Evolutionary conservation across 768 basidiomycete genomes (phyloP).

Genomic region (Fistulinella prunicolor): DNA sequence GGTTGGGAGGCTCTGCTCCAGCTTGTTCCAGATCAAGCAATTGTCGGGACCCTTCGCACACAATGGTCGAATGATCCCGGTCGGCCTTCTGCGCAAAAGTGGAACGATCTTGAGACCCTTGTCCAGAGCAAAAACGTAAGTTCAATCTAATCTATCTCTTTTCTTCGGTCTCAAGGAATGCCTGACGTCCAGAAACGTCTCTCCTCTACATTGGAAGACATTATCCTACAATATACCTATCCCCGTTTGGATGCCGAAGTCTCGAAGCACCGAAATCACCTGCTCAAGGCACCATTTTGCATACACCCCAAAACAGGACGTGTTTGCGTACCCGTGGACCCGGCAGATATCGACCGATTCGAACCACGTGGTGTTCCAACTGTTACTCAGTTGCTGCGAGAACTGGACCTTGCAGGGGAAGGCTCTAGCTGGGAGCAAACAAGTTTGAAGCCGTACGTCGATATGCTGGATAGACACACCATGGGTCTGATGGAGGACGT

Average conservation of each 20-base stretch:
- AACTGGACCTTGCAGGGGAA: slow-evolving; percentile 59
- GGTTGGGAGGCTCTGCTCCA: slow-evolving; percentile 75
- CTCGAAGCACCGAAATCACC: slow-evolving; percentile 94
- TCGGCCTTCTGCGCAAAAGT: slow-evolving; percentile 66
- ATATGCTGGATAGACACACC: slow-evolving; percentile 79
- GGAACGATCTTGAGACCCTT: slow-evolving; percentile 58
- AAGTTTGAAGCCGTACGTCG: slow-evolving; percentile 84
- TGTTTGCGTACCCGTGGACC: slow-evolving; percentile 91
- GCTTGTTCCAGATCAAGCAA: slow-evolving; percentile 63
- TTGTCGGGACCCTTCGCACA: slow-evolving; percentile 46
- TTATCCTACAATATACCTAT: slow-evolving; percentile 92
- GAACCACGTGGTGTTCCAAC: slow-evolving; percentile 87
- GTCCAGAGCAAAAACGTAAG: slow-evolving; percentile 35
- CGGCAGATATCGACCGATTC: slow-evolving; percentile 69
- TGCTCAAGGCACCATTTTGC: slow-evolving; percentile 97
- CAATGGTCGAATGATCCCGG: slow-evolving; percentile 57
- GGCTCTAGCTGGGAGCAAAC: slow-evolving; percentile 85
- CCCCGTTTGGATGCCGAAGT: slow-evolving; percentile 97
- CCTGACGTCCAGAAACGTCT: slow-evolving; percentile 21
- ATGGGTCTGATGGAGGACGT: slow-evolving; percentile 31
- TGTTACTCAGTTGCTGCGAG: slow-evolving; percentile 73
- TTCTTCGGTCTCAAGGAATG: not conserved
- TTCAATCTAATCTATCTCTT: slow-evolving; percentile 1
- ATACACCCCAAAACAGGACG: slow-evolving; percentile 95
- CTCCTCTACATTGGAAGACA: slow-evolving; percentile 70